Percentiles rank a stretch among this genome's conserved stretches.
phyloP scores from a whole-genome alignment of 2,329 filamentous ascomycete species.

The Pestalotiopsis sp. region DNA sequence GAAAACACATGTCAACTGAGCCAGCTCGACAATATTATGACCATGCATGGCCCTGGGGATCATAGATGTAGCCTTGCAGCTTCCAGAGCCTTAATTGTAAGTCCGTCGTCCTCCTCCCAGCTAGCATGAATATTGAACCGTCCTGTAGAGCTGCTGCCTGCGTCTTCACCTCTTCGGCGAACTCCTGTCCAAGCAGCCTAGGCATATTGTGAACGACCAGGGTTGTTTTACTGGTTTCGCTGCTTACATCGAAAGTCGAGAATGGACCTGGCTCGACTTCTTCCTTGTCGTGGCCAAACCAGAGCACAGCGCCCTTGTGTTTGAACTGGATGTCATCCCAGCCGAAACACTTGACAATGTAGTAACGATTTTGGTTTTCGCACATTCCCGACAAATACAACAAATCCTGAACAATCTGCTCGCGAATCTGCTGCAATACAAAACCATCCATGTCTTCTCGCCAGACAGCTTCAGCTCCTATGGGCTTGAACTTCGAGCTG shows the following conservation, averaged over 20 bases:
- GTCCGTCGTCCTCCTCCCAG: constrained; percentile 41
- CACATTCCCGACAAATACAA: constrained; percentile 38
- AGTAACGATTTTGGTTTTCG: constrained; percentile 32
- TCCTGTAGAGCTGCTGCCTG: constrained; percentile 37
- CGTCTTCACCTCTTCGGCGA: constrained; percentile 40
- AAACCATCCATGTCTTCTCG: constrained; percentile 59
- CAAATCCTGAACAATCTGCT: constrained; percentile 48
- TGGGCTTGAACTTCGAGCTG: constrained; percentile 16
- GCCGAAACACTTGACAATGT: constrained; percentile 42
- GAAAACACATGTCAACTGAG: not conserved
- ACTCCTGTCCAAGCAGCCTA: constrained; percentile 52
- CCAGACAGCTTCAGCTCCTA: constrained; percentile 38
- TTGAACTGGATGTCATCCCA: constrained; percentile 47
- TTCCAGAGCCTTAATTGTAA: constrained; percentile 59
- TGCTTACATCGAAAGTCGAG: constrained; percentile 46
- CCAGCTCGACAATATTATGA: not conserved
- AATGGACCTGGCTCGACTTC: constrained; percentile 36
- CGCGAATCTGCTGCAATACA: constrained; percentile 53
- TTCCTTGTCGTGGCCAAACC: constrained; percentile 30
- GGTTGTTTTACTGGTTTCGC: constrained; percentile 31
- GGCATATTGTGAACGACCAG: constrained; percentile 57
- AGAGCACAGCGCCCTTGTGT: constrained; percentile 49
- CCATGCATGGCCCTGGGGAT: not conserved
- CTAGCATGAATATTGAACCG: constrained; percentile 46
- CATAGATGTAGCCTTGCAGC: constrained; percentile 55